phyloP scores from a whole-genome alignment of 768 basidiomycete species.

The Leccinum boreale region DNA sequence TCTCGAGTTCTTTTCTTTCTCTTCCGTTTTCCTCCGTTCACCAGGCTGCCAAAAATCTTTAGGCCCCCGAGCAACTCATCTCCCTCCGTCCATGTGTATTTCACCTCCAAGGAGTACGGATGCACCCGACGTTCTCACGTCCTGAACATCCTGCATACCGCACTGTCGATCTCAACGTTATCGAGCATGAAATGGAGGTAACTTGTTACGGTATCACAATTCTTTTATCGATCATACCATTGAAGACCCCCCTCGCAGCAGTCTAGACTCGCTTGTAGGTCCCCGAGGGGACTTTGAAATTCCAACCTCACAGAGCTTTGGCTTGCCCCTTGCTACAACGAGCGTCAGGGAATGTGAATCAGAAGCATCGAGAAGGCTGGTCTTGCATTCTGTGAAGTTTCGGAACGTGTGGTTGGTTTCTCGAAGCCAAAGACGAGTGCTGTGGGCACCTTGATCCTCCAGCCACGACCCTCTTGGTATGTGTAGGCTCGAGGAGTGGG shows the following conservation, averaged over 20 bases:
- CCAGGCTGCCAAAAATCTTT: slow-evolving; percentile 10
- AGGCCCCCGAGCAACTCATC: slow-evolving; percentile 6
- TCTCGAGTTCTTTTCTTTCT: not conserved
- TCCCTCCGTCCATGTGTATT: slow-evolving; percentile 4
- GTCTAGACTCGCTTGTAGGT: slow-evolving; percentile 21
- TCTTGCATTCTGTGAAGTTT: slow-evolving; percentile 15
- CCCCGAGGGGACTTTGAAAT: slow-evolving; percentile 26
- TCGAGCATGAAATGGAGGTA: slow-evolving; percentile 15
- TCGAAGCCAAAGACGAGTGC: slow-evolving; percentile 12
- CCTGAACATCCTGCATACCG: slow-evolving; percentile 3
- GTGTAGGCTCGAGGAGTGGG: slow-evolving; percentile 10
- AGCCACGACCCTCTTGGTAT: slow-evolving; percentile 19
- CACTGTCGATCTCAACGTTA: slow-evolving; percentile 14
- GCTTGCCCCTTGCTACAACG: slow-evolving; percentile 23
- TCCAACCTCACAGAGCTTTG: slow-evolving; percentile 11
- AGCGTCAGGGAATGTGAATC: slow-evolving; percentile 30
- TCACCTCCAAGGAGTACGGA: slow-evolving; percentile 1
- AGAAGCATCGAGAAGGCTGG: slow-evolving; percentile 20
- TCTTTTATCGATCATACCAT: slow-evolving; percentile 15
- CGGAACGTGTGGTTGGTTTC: slow-evolving; percentile 12
- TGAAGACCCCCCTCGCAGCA: not conserved
- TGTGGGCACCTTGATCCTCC: slow-evolving; percentile 22
- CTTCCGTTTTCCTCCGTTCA: not conserved
- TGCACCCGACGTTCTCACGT: slow-evolving; percentile 18
- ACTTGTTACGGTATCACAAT: slow-evolving; percentile 13